Percentiles rank a stretch among this genome's conserved stretches.
These are phyloP conservation scores for Clitopilus hobsonii DNA, from an alignment of 768 basidiomycete species.

Conservation along the genomic window DNA sequence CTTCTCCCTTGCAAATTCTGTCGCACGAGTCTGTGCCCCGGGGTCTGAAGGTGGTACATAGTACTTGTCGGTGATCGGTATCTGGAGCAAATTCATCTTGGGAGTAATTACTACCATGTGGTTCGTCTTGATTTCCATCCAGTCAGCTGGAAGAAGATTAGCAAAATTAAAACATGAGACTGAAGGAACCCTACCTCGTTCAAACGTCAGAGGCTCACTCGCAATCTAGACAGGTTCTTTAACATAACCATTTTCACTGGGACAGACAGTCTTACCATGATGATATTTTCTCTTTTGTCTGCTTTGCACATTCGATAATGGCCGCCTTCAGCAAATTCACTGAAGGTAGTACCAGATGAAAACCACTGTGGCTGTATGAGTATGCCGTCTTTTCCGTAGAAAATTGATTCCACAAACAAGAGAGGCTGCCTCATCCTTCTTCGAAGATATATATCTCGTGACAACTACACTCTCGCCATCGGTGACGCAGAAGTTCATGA, in stretches of 20 bases:
- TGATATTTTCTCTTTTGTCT: slow-evolving; percentile 94
- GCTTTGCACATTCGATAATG: slow-evolving; percentile 95
- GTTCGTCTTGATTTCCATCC: slow-evolving; percentile 99
- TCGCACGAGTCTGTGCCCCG: slow-evolving; percentile 59
- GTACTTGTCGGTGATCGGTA: slow-evolving; percentile 91
- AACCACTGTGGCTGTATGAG: slow-evolving; percentile 59
- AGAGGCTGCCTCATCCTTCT: slow-evolving; percentile 88
- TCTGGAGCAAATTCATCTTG: slow-evolving; percentile 92
- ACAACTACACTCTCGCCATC: slow-evolving; percentile 93
- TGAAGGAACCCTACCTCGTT: slow-evolving; percentile 56
- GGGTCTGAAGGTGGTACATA: slow-evolving; percentile 87
- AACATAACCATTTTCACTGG: slow-evolving; percentile 9
- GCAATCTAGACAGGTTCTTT: slow-evolving; percentile 51
- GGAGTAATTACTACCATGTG: slow-evolving; percentile 94
- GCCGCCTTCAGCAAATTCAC: slow-evolving; percentile 82
- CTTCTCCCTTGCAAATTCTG: slow-evolving; percentile 83
- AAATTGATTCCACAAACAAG: slow-evolving; percentile 47
- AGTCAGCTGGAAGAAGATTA: slow-evolving; percentile 59
- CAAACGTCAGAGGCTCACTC: slow-evolving; percentile 94
- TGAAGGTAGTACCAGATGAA: slow-evolving; percentile 92
- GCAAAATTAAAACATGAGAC: slow-evolving; percentile 1
- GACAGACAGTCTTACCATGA: slow-evolving; percentile 53
- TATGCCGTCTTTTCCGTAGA: not conserved
- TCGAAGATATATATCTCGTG: slow-evolving; percentile 91
- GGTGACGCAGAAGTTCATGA: slow-evolving; percentile 95